phyloP scores from a whole-genome alignment of 1,139 yeast genomes.

The Meyerozyma sp. region DNA sequence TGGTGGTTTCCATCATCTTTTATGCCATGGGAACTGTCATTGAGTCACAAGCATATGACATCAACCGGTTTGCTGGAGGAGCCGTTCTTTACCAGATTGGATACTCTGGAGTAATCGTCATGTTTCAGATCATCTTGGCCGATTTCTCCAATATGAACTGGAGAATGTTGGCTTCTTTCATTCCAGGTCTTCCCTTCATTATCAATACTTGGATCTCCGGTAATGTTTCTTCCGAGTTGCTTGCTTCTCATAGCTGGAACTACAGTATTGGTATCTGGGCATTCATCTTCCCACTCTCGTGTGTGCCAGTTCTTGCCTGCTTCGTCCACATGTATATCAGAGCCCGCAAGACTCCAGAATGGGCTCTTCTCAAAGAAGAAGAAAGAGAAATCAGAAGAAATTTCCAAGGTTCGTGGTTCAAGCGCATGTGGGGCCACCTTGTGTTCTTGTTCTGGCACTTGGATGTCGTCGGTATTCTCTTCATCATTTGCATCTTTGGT shows the following conservation, averaged over 20 bases:
- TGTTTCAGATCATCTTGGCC: constrained; percentile 14
- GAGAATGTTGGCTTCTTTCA: constrained; percentile 17
- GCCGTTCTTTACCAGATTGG: constrained; percentile 19
- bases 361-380: constrained; percentile 23
- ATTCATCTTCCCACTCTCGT: constrained; percentile 60
- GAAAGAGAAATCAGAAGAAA: constrained; percentile 17
- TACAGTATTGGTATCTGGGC: constrained; percentile 83
- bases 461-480: constrained; percentile 50
- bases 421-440: constrained; percentile 14
- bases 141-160: constrained; percentile 18
- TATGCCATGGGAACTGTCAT: constrained; percentile 19
- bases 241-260: constrained; percentile 39
- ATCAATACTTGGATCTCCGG: constrained; percentile 21
- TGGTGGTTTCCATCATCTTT: constrained; percentile 13
- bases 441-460: constrained; percentile 41
- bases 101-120: constrained; percentile 16
- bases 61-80: constrained; percentile 18
- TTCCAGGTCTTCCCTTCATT: constrained; percentile 18
- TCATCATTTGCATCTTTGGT: constrained; percentile 48
- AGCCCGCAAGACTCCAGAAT: constrained; percentile 49
- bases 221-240: constrained; percentile 10
- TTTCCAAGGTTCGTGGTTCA: constrained; percentile 13
- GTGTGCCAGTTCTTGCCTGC: constrained; percentile 53
- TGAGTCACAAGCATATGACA: constrained; percentile 18
- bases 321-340: constrained; percentile 49